phyloP scores from a whole-genome alignment of 208 protist genomes.

The Crithidia bombi region DNA sequence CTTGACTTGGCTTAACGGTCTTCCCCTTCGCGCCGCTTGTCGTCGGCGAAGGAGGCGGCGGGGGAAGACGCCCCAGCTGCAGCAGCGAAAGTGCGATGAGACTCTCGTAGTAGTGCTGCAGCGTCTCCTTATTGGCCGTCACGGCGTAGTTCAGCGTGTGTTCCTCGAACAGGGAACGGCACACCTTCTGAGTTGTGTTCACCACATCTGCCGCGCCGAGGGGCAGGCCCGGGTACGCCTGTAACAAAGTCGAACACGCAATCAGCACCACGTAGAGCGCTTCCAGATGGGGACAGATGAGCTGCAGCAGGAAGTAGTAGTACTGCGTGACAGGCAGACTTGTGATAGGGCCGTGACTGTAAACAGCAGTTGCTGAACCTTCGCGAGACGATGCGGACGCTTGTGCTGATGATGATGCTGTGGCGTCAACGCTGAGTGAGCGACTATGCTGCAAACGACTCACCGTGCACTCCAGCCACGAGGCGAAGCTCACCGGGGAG shows the following conservation, averaged over 20 bases:
- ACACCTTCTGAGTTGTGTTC: constrained; percentile 27
- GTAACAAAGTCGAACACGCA: constrained; percentile 27
- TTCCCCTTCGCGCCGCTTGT: neutral
- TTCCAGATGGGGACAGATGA: constrained; percentile 66
- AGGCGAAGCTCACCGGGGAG: constrained; percentile 57
- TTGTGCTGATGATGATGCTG: neutral
- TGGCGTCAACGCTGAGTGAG: neutral
- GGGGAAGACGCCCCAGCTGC: constrained; percentile 14
- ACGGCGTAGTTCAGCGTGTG: constrained; percentile 39
- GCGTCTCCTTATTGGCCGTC: constrained; percentile 50
- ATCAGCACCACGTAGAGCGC: constrained; percentile 46
- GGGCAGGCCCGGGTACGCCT: constrained; percentile 21
- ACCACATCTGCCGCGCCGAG: constrained; percentile 29
- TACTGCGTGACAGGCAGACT: constrained; percentile 42
- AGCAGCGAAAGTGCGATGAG: constrained; percentile 31
- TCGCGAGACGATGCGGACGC: neutral
- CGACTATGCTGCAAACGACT: constrained; percentile 37
- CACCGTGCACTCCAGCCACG: constrained; percentile 71
- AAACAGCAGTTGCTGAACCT: neutral
- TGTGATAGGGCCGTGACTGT: constrained; percentile 7
- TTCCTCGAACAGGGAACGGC: constrained; percentile 29
- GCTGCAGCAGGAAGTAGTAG: constrained; percentile 58
- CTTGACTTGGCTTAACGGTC: neutral
- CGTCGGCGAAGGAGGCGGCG: neutral
- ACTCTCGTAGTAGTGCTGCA: constrained; percentile 49